phyloP scores from a whole-genome alignment of 2,329 filamentous ascomycete species.

The Fusarium miscanthi region DNA sequence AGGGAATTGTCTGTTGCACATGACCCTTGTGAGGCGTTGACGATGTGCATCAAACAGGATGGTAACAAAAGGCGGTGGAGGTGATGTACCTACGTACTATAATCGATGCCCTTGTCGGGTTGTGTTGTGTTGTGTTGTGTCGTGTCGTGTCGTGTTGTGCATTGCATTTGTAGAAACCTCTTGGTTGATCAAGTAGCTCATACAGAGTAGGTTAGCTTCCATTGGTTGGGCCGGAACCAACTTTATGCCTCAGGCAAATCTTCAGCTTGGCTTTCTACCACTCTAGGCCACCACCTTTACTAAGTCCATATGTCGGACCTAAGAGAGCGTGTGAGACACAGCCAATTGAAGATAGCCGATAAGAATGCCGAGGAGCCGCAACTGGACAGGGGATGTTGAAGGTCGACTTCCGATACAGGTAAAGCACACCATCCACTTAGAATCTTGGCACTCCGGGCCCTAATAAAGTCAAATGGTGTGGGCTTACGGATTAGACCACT shows the following conservation, averaged over 20 bases:
- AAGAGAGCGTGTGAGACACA: constrained; percentile 8
- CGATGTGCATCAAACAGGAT: constrained; percentile 12
- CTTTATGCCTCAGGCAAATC: constrained; percentile 25
- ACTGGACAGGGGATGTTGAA: constrained; percentile 21
- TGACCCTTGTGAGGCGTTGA: constrained; percentile 35
- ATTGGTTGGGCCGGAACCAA: constrained; percentile 17
- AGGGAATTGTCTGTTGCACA: constrained; percentile 31
- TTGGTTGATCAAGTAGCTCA: constrained; percentile 17
- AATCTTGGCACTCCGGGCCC: constrained; percentile 17
- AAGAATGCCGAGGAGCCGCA: constrained; percentile 39
- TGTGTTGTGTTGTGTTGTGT: constrained; percentile 3
- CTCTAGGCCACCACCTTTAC: neutral
- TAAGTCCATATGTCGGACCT: constrained; percentile 20
- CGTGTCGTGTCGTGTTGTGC: constrained; percentile 6
- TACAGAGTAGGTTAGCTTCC: neutral
- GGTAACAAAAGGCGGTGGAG: constrained; percentile 36
- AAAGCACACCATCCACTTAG: constrained; percentile 28
- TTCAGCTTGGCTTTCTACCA: neutral
- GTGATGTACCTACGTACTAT: constrained; percentile 2
- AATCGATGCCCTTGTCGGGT: constrained; percentile 9
- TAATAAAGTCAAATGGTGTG: constrained; percentile 3
- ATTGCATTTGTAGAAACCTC: constrained; percentile 14
- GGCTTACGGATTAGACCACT: neutral
- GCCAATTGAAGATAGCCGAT: constrained; percentile 30
- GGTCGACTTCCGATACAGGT: constrained; percentile 39